A percentile compares a stretch with the other conserved stretches of the same genome.
These are phyloP conservation scores for Ganoderma meredithae DNA, from an alignment of 1,284 basidiomycete genomes.

Conservation along the genomic window DNA sequence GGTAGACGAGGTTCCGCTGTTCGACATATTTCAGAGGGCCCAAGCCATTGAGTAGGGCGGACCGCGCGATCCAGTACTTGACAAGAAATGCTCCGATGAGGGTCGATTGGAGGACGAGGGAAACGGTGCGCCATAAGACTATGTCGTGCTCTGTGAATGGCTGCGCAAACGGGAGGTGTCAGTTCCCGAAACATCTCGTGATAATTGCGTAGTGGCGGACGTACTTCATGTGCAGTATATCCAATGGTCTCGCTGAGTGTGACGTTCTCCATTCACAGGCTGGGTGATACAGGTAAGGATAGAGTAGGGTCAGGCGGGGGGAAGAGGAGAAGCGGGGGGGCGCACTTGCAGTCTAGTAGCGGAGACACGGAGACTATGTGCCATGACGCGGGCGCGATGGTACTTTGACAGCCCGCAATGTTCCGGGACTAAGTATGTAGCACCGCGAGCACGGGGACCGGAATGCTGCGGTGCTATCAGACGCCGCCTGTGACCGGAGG, in stretches of 20 bases:
- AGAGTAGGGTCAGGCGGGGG: too few relatives aligned
- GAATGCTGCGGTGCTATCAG: neutral
- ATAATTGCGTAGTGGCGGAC: neutral
- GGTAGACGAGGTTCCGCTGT: neutral
- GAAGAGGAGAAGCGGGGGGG: too few relatives aligned
- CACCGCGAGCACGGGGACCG: too few relatives aligned
- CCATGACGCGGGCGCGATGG: too few relatives aligned
- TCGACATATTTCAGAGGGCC: neutral
- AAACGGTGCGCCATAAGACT: neutral
- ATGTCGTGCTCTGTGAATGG: neutral
- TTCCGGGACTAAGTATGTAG: too few relatives aligned
- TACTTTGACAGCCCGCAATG: neutral
- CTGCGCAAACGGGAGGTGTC: neutral
- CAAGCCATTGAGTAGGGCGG: neutral
- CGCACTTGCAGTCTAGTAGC: too few relatives aligned
- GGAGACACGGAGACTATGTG: too few relatives aligned
- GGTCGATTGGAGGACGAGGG: neutral
- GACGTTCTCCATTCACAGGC: neutral
- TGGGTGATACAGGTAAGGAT: neutral
- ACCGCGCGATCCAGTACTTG: neutral
- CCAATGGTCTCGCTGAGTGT: neutral
- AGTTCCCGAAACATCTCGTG: neutral
- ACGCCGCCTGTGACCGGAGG: neutral
- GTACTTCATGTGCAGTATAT: neutral
- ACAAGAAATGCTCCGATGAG: neutral